Conservation (phyloP, 2,329 filamentous ascomycete species). For the Trematosphaeria pertusa region DNA sequence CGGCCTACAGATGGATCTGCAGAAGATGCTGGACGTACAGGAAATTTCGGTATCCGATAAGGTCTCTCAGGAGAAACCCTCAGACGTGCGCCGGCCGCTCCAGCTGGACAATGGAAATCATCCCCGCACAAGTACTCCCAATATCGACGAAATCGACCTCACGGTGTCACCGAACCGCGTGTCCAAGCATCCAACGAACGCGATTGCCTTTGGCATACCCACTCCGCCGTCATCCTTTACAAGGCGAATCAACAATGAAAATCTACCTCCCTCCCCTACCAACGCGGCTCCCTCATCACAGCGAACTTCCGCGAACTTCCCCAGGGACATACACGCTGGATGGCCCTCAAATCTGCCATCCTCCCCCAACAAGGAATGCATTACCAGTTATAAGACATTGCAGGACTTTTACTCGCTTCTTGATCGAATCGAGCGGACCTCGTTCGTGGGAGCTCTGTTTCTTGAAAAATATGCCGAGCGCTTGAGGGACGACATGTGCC, state of each 20-base stretch:
- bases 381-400: constrained; percentile 28
- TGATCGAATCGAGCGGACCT: constrained; percentile 31
- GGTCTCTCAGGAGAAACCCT: background rate
- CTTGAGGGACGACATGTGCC: constrained; percentile 28
- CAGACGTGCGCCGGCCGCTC: background rate
- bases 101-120: background rate
- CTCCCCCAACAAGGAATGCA: constrained; percentile 6
- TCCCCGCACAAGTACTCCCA: constrained; percentile 1
- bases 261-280: background rate
- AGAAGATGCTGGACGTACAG: constrained; percentile 4
- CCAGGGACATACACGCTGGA: background rate
- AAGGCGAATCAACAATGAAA: background rate
- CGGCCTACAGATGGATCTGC: constrained; percentile 17
- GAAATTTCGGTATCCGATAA: background rate
- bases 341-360: background rate
- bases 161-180: constrained; percentile 22
- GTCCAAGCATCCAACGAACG: background rate
- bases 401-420: constrained; percentile 36
- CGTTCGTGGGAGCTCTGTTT: constrained; percentile 25
- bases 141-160: constrained; percentile 13
- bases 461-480: constrained; percentile 36
- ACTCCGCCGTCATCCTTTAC: constrained; percentile 7
- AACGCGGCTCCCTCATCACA: no score
- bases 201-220: background rate
- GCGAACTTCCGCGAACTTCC: background rate